Conservation (phyloP, 2,329 filamentous ascomycete genomes). For the Aspergillus cejpii region DNA sequence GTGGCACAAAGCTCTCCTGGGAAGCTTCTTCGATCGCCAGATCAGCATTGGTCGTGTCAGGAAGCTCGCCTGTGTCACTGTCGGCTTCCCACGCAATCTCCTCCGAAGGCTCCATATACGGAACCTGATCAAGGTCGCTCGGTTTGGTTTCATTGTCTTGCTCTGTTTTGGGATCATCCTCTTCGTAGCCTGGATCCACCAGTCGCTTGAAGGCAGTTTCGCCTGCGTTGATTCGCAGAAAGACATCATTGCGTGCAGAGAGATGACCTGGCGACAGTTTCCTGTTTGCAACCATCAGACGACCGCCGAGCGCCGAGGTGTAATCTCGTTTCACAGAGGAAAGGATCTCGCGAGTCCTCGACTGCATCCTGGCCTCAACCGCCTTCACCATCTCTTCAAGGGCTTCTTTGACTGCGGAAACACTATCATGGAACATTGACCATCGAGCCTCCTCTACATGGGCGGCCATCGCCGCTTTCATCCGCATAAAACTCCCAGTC, state of each 20-base stretch:
- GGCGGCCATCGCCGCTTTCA: background rate
- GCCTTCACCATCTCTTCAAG: background rate
- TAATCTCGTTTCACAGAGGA: background rate
- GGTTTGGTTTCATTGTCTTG: background rate
- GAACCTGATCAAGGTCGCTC: background rate
- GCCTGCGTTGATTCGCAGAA: background rate
- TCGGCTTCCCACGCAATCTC: no score
- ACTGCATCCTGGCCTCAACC: background rate
- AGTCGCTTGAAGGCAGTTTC: background rate
- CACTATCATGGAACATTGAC: background rate
- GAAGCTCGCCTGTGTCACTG: background rate
- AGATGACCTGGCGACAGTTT: background rate
- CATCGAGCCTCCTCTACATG: background rate
- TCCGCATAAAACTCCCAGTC: background rate
- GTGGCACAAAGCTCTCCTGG: background rate
- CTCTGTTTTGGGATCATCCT: background rate
- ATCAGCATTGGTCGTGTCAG: background rate
- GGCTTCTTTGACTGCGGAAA: background rate
- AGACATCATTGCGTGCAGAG: background rate
- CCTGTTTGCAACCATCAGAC: background rate
- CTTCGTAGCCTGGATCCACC: background rate
- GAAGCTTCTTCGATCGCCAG: background rate
- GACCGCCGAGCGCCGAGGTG: background rate
- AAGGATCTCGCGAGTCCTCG: background rate
- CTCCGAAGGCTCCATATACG: no score